Base-by-base conservation (phyloP, 257 asterid species). In the Solanum peruvianum region DNA sequence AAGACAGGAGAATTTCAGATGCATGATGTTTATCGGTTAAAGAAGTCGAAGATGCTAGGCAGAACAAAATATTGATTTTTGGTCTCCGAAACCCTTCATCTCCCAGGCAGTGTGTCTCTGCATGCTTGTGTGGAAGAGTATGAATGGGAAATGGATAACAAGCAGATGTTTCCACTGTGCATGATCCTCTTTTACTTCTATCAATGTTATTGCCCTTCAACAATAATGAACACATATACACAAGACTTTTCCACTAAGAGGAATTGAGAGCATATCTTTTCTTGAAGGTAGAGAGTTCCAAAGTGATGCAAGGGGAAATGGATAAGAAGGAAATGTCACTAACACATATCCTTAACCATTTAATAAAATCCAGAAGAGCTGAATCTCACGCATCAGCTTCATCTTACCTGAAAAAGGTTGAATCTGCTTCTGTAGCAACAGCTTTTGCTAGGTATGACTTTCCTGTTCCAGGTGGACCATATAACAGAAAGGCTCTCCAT, bases 381-480 rank as follows among this genome's bases (percentile, higher is more conserved):
- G 44, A 47, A 80, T 9, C 67, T 29, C 4, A 11, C 67, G 11
- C 6, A 80, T 67, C 69, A 29, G 66, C 29, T 80, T 80, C 6
- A 49, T 6, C 67, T 31, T 29, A 93, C 95, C 95, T 92, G 91
- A 93, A 91, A 87, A 93, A 92, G 31, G 93, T 93, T 3, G 95
- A 93, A 81, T 92, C 95, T 14, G 94, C 92, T 88, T 92, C 95
- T 6, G 95, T 93, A 77, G 95, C 95, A 87, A 93, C 93, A 78
- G 95, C 95, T 87, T 93, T 93, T 71, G 95, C 93, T 88, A 93
- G 87, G 86, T 92, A 93, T 6, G 94, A 93, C 89, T 93, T 93
- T 87, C 95, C 95, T 60, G 95, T 93, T 83, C 94, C 95, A 77
- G 95, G 95, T 25, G 95, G 95, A 76, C 94, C 94, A 39, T 93